Percentiles rank a stretch among this genome's conserved stretches.
These are phyloP conservation scores for Penicillium simplicissimum DNA, from an alignment of 495 filamentous ascomycete species.

Conservation along the genomic window DNA sequence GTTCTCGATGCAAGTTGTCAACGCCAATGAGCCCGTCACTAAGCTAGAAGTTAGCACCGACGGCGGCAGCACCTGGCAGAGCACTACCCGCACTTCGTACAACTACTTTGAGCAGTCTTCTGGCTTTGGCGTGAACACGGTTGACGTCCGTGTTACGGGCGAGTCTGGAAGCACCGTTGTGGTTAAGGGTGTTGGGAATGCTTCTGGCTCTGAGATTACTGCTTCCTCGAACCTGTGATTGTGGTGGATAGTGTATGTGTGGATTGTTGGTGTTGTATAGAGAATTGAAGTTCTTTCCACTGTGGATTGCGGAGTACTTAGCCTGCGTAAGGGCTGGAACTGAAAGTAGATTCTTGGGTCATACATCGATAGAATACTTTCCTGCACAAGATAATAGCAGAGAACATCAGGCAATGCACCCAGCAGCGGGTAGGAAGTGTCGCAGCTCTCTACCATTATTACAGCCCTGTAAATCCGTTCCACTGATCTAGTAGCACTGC, in stretches of 20 bases:
- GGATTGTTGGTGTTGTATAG: neutral
- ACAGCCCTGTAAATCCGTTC: no score
- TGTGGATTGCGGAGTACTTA: no score
- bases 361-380: no score
- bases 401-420: no score
- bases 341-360: no score
- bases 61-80: constrained; percentile 53
- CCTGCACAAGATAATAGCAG: no score
- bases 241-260: neutral
- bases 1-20: constrained; percentile 62
- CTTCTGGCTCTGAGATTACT: constrained; percentile 24
- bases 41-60: constrained; percentile 59
- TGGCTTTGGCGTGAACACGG: constrained; percentile 53
- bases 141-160: constrained; percentile 55
- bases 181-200: constrained; percentile 31
- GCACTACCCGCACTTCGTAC: constrained; percentile 50
- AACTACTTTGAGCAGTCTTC: constrained; percentile 60
- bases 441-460: no score
- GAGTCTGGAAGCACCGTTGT: constrained; percentile 42
- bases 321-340: no score
- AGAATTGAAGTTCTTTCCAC: neutral
- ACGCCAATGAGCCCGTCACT: constrained; percentile 54
- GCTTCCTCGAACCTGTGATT: constrained; percentile 32
- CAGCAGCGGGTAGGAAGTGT: no score
- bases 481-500: no score